Base-by-base conservation (phyloP, 768 basidiomycete genomes). In the Suillus americanus region DNA sequence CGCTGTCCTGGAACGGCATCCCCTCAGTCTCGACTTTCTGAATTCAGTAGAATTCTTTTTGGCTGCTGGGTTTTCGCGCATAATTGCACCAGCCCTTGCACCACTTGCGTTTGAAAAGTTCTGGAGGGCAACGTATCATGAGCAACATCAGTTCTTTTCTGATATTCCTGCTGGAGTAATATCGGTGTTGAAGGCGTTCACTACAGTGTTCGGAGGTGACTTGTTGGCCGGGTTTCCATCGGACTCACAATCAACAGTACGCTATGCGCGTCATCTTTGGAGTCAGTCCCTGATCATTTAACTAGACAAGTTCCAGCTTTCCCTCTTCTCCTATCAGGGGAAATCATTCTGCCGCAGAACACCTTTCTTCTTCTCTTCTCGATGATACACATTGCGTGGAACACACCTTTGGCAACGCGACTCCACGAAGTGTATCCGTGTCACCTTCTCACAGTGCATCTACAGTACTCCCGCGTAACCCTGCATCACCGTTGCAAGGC, bases 51-150 rank as follows among this genome's bases (percentile, higher is more conserved):
- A 84, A 9, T 73, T 71, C 25, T 83, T 89, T 65, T 73, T 90
- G 2, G 72, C 75, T 16, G 83, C 86, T 3, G 82, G 82, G 0
- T 89, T 89, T 67, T 75, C 75, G 5, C 82, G 78, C 28, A 78
- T 83, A 35, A 81, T 82, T 0, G 64, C 73, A 3, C 83, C 83
- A 3, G 81, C 83, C 10, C 74, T 79, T 23, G 87, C 85, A 0
- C 83, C 85, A 1, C 68, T 82, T 7, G 80, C 83, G 1, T 90
- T 89, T 65, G 78, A 80, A 66, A 74, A 72, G 2, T 89, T 86
- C 70, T 90, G 88, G 88, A 79, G 78, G n/a, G 73, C 74, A 45
- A 85, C 84, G 3, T 88, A 85, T 69, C 81, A 85, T 40, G 74
- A 74, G n/a, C 75, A 70, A 41, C 72, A 72, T 33, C 75, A 81